phyloP scores from a whole-genome alignment of 108 stramenopile species.

The Pseudonitzschia pungens region DNA sequence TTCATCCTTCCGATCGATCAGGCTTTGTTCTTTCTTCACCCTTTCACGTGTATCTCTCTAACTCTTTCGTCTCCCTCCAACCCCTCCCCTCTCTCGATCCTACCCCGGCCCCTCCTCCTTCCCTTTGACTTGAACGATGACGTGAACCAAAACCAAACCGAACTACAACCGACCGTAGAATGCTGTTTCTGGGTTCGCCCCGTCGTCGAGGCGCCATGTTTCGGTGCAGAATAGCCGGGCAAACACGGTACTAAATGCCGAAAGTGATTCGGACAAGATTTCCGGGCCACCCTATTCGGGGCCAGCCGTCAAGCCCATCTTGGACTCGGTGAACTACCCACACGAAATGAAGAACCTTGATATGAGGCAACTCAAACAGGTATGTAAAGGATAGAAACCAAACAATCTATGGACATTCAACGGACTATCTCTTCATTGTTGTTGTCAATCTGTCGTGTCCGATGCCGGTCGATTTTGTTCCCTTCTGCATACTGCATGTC shows the following conservation, averaged over 20 bases:
- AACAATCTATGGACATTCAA: neutral
- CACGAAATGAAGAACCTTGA: constrained; percentile 87
- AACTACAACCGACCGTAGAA: neutral
- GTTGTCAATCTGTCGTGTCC: too few relatives aligned
- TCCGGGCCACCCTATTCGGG: constrained; percentile 79
- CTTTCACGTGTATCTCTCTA: neutral
- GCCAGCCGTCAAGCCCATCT: constrained; percentile 86
- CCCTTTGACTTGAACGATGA: neutral
- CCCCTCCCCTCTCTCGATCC: neutral
- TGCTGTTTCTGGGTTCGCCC: constrained; percentile 18
- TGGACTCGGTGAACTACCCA: constrained; percentile 84
- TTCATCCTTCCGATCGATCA: neutral
- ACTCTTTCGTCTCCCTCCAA: neutral
- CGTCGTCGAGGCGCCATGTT: neutral
- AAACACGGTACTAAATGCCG: constrained; percentile 14
- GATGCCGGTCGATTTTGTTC: too few relatives aligned
- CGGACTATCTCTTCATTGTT: neutral
- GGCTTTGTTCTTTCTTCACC: neutral
- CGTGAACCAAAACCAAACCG: neutral
- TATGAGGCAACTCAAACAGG: constrained; percentile 88
- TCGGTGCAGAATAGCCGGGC: neutral
- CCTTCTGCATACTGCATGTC: too few relatives aligned
- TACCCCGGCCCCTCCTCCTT: neutral
- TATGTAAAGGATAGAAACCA: constrained; percentile 14
- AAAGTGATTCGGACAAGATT: constrained; percentile 19